These are phyloP conservation scores for Avena eriantha DNA, from an alignment of 176 grass and related monocot species.

Conservation along the genomic window DNA sequence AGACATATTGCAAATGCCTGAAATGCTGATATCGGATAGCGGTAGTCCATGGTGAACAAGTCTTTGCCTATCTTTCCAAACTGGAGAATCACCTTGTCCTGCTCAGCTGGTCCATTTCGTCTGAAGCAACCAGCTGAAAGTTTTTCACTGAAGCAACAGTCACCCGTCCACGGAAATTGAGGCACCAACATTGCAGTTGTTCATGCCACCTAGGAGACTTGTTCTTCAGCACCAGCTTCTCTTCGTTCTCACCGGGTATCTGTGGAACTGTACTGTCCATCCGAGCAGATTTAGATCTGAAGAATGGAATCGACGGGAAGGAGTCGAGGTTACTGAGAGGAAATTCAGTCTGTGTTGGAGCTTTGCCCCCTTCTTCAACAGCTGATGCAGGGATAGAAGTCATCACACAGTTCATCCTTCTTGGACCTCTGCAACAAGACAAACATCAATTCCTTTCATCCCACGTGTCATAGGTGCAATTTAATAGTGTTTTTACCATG, in stretches of 20 bases:
- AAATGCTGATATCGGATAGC: conserved; percentile 92
- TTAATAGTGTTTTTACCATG: conserved; percentile 3
- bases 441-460: neutral
- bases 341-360: conserved; percentile 83
- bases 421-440: conserved; percentile 75
- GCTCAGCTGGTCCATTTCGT: conserved; percentile 58
- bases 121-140: conserved; percentile 93
- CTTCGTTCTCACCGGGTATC: conserved; percentile 52
- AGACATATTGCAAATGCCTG: conserved; percentile 96
- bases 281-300: conserved; percentile 84
- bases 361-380: conserved; percentile 72
- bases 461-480: neutral
- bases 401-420: conserved; percentile 99
- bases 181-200: conserved; percentile 98
- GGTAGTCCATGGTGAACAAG: conserved; percentile 98
- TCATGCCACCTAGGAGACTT: conserved; percentile 98
- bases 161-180: conserved; percentile 93
- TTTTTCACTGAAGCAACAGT: conserved; percentile 99
- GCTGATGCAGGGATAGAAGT: conserved; percentile 89
- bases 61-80: conserved; percentile 98
- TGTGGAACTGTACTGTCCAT: conserved; percentile 50
- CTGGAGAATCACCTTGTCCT: conserved; percentile 88
- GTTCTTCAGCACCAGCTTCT: conserved; percentile 78
- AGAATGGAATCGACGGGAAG: conserved; percentile 72
- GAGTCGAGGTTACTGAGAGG: conserved; percentile 65